These are phyloP conservation scores for Picochlorum sp. DNA, from an alignment of 139 green algal genomes.

Conservation along the genomic window DNA sequence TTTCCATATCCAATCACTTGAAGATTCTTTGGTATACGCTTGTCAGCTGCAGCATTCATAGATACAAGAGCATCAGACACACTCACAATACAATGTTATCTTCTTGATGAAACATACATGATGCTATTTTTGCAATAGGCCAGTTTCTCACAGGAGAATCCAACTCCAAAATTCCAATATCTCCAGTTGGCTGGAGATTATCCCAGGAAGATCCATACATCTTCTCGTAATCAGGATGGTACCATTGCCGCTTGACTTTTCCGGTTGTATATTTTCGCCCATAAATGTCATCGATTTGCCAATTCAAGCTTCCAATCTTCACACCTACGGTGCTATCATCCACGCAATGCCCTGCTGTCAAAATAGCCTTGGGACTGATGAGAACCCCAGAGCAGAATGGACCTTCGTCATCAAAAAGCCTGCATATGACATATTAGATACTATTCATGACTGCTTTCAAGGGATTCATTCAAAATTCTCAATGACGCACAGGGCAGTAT, in stretches of 20 bases:
- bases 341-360: slow-evolving; percentile 6
- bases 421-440: not conserved
- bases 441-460: not conserved
- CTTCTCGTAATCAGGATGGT: slow-evolving; percentile 12
- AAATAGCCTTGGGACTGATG: not conserved
- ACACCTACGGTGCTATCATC: not conserved
- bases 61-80: not conserved
- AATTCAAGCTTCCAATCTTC: slow-evolving; percentile 10
- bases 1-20: slow-evolving; percentile 7
- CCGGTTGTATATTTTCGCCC: not conserved
- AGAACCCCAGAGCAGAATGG: not conserved
- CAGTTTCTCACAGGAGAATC: not conserved
- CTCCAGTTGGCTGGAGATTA: not conserved
- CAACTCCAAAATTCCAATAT: slow-evolving; percentile 8
- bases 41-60: not conserved
- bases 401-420: slow-evolving; percentile 1
- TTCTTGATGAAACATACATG: not conserved
- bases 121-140: not conserved
- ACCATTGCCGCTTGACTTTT: not conserved
- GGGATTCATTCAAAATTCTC: too few species aligned
- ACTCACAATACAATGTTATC: not conserved
- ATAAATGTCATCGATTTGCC: slow-evolving; percentile 9
- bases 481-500: not conserved
- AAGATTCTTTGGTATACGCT: slow-evolving; percentile 1
- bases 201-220: not conserved